Evolutionary conservation across 1,139 yeast genomes (phyloP), one percentile per base, ranked within the genome.

Genomic region (Saccharomyces hybrid): DNA sequence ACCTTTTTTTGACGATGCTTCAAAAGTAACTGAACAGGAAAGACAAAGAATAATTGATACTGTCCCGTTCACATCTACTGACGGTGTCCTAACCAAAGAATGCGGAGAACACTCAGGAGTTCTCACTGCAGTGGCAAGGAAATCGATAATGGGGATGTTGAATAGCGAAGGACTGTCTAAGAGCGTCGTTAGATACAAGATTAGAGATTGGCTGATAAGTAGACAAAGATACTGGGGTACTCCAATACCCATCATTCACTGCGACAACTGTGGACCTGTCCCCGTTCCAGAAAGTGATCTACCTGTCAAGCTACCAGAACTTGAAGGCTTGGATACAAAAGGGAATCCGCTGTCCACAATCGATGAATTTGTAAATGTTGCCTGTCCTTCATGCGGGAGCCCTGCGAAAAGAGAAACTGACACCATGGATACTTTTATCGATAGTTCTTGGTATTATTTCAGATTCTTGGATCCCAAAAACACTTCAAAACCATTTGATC

Each of bases 211-310:
- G 99, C 77, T 93, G 41, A 86, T 93, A 47, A 85, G 95, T 65
- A 81, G 99, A 64, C 99, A 93, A 71, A 75, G 99, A 56, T 93
- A 87, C 68, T 93, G 99, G 99, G 99, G 99, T 29, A 95, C 98
- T 0, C 99, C 99, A 2, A 93, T 93, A 55, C 99, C 99, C 2
- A 88, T 93, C 41, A 75, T 93, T 26, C 95, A 93, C 63, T 93
- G 99, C 72, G 78, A 78, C 7, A 62, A 71, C 4, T 93, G 99
- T 76, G 99, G 99, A 1, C 73, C 84, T 0, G 96, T 89, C 1
- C 86, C 97, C 0, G 97, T 91, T 16, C 96, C 96, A 0, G 96
- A 87, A 49, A 73, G 80, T 5, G 83, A 91, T 26, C 76, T 93
- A 26, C 99, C 99, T 0, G 97, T 93, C 0, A 55, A 75, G 34